Evolutionary conservation across 139 green algal genomes (phyloP).

Genomic region (Auxenochlorella pyrenoidosa): DNA sequence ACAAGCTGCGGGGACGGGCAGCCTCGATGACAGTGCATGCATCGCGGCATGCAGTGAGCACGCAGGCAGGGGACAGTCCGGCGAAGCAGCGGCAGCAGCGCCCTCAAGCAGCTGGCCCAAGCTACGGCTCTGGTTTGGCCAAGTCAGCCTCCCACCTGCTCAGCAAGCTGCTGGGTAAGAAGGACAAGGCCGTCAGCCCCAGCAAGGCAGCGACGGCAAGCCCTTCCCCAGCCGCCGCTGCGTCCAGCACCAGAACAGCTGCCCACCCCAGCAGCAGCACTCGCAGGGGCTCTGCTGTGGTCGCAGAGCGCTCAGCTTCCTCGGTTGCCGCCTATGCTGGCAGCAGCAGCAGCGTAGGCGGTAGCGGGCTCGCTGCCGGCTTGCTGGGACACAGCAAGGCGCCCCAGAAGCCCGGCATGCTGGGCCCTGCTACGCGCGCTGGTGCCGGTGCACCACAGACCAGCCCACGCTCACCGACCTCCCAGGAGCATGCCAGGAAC

Average conservation of each 20-base stretch:
- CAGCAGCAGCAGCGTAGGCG: background rate
- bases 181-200: background rate
- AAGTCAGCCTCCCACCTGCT: conserved; percentile 22
- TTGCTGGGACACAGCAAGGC: background rate
- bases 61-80: background rate
- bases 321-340: background rate
- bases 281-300: background rate
- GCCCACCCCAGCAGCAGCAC: background rate
- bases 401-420: background rate
- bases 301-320: background rate
- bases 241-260: background rate
- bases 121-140: background rate
- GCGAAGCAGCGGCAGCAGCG: background rate
- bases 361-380: background rate
- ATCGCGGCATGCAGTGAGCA: background rate
- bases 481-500: background rate
- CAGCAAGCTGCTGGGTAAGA: conserved; percentile 30
- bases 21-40: background rate
- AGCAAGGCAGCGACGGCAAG: too few relatives aligned
- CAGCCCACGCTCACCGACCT: background rate
- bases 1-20: background rate
- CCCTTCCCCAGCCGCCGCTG: background rate
- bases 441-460: background rate
- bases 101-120: background rate
- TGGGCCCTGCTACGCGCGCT: background rate